phyloP scores from a whole-genome alignment of 805 yeast species.

The Candida dajiaensis region DNA sequence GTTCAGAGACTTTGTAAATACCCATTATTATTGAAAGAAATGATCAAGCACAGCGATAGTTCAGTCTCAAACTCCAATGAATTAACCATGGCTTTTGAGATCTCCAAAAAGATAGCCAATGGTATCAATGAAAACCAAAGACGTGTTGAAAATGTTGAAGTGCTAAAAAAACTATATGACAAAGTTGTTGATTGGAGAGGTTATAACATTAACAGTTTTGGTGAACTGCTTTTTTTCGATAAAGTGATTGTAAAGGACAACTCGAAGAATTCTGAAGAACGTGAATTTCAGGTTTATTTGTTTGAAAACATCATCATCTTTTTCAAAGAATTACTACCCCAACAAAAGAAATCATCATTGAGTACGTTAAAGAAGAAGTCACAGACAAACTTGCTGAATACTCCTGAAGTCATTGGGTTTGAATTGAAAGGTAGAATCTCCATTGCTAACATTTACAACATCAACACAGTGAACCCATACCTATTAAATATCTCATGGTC shows the following conservation, averaged over 20 bases:
- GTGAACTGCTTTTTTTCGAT: conserved; percentile 76
- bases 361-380: conserved; percentile 36
- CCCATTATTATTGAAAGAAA: conserved; percentile 74
- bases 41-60: conserved; percentile 57
- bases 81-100: conserved; percentile 59
- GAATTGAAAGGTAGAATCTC: conserved; percentile 81
- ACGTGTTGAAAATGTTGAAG: conserved; percentile 76
- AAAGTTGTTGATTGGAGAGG: conserved; percentile 93
- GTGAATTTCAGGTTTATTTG: conserved; percentile 83
- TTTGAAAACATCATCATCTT: conserved; percentile 67
- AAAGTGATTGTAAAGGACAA: conserved; percentile 61
- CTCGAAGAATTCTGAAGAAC: conserved; percentile 50
- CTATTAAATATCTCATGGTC: conserved; percentile 69
- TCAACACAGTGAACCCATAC: conserved; percentile 43
- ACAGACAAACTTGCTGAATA: conserved; percentile 18
- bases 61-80: conserved; percentile 56
- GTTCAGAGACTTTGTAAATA: conserved; percentile 95
- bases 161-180: conserved; percentile 59
- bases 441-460: conserved; percentile 55
- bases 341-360: conserved; percentile 44
- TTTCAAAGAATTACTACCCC: conserved; percentile 51
- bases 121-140: conserved; percentile 93
- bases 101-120: conserved; percentile 78
- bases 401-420: conserved; percentile 30
- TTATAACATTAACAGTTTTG: conserved; percentile 70